Evolutionary conservation across 2,329 filamentous ascomycete genomes (phyloP), one percentile per base, ranked within the genome.

Genomic region (Hysterium pulicare): DNA sequence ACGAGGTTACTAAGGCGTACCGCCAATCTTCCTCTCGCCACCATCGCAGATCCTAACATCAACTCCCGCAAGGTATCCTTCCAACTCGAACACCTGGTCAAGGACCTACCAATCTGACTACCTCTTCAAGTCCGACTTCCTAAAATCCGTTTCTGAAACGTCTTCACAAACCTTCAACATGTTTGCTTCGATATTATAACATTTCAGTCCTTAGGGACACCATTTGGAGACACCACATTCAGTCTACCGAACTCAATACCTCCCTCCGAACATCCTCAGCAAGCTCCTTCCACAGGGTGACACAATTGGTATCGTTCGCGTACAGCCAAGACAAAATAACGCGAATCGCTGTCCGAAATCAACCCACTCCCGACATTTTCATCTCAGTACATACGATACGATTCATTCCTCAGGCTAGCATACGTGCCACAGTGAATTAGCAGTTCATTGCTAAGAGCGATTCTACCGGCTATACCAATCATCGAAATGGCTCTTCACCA

Each of bases 111-210:
- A 40, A 48, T 51, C 55, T 57, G 49, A 59, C 57, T 55, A 32
- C 38, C 50, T 42, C 42, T 36, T 19, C 44, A 44, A 22, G 41
- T 42, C 45, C 40, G 42, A 46, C 48, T 48, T 44, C 44, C 49
- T 51, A 44, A 44, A 50, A 45, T 48, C 55, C 55, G 52, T 53
- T 57, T 45, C 51, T 53, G 54, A 57, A 59, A 62, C 59, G 53
- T 56, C 53, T 38, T 42, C 49, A 42, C 41, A 44, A 45, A 40
- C 44, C 46, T 53, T 44, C 60, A 58, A 42, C 45, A 68, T 67
- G 65, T 58, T 61, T 42, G 45, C 58, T 40, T 53, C 49, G 40
- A 62, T 62, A 60, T 67, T 61, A 66, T 67, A 67, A 57, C 62
- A 49, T 40, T 30, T 39, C 47, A 45, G 59, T 62, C 64, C 61